Evolutionary conservation across 495 filamentous ascomycete species (phyloP), one percentile per base, ranked within the genome.

Genomic region (Aspergillus saccharolyticus): DNA sequence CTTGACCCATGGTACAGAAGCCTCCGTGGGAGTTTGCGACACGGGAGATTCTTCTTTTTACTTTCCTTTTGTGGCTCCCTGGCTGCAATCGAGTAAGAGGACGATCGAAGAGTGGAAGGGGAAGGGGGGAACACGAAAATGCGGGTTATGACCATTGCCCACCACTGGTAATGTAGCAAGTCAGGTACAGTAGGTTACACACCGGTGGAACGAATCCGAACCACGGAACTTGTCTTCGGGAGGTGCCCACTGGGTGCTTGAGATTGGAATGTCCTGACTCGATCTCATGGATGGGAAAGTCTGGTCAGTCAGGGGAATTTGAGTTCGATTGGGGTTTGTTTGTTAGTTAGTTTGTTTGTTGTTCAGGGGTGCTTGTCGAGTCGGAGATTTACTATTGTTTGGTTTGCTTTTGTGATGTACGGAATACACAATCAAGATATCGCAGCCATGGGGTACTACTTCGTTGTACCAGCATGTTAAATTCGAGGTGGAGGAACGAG

Each of bases 151-250:
- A 46, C 25, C 25, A 28, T 28, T 28, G 9, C 25, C 9, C 25
- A 4, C 9, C 25, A 9, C 9, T 9, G n/a, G n/a, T n/a, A n/a
- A n/a, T n/a, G n/a, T n/a, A n/a, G n/a, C n/a, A n/a, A n/a, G n/a
- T n/a, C n/a, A n/a, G n/a, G n/a, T n/a, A n/a, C 48, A 59, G 56
- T 61, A 52, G 58, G 57, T 55, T 56, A 44, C 47, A 30, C 44
- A 12, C 47, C 46, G 53, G 62, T 57, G 63, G 63, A 55, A 61
- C 63, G 46, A 28, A 22, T n/a, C 18, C 45, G 56, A 65, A 52
- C 63, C 63, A 59, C 58, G 63, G 63, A 64, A 65, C 63, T 39
- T 12, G 46, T 30, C 43, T 49, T 42, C 63, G 63, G 63, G 63
- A 61, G 58, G 56, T 59, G 61, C 47, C 63, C 59, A 61, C 53